Evolutionary conservation across 176 grass and related monocot species (phyloP), one percentile per base, ranked within the genome.

Genomic region (Bromus sterilis): DNA sequence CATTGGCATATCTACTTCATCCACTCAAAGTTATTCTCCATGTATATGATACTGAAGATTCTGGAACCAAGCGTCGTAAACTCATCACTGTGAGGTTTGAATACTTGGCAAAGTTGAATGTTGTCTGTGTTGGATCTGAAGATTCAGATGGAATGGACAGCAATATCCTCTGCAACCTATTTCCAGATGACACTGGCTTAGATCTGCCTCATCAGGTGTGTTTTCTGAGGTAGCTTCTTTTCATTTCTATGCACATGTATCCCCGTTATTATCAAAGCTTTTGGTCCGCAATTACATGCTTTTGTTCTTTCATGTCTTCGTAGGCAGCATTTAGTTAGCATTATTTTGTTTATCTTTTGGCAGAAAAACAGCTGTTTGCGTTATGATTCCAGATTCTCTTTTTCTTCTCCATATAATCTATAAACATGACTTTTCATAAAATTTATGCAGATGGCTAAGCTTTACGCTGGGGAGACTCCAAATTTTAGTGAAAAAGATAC

Each of bases 151-250:
- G 86, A 51, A 64, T 86, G 74, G 86, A 98, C 66, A 89, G 25
- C 63, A 78, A 93, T 91, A 86, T 98, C 78, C 83, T 98, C 56
- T 95, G 93, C 84, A 98, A 98, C 81, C 86, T 98, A 67, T 98
- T 98, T 89, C 96, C 96, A 58, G 89, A 98, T 85, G 96, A 98
- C 79, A 93, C 86, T 69, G 96, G 96, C 65, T 78, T 89, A 73
- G 93, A 98, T 80, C 85, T 98, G 39, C 96, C 96, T 84, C 90
- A 95, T 60, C 88, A 93, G 90, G 96, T 99, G 72, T 57, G 80
- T 64, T 56, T 48, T 26, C 58, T 20, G 20, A 31, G 46, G 59
- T 30, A 46, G 10, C 16, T 66, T 9, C 26, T 79, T 82, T 82
- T 84, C 30, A 73, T 56, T 41, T 7, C 59, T 83, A 77, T 14